Conservation (phyloP, 164 flowering plant genomes). For the Saururus chinensis region DNA sequence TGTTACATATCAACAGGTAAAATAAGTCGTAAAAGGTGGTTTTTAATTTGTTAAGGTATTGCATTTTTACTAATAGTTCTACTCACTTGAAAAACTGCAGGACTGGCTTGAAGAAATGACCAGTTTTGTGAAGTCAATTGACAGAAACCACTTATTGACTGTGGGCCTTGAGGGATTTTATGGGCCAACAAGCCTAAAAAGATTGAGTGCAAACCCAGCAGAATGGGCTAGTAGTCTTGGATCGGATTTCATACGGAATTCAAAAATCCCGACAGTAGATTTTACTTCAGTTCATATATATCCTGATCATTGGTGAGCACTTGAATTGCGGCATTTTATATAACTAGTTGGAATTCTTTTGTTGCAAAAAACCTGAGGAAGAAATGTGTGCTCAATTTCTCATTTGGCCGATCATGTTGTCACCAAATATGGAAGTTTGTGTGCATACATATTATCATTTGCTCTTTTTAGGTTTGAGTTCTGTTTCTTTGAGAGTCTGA, state of each 20-base stretch:
- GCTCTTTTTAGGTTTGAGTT: background rate
- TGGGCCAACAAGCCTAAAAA: conserved; percentile 59
- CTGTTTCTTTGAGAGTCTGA: background rate
- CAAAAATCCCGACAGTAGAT: conserved; percentile 47
- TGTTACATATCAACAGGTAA: too few species aligned
- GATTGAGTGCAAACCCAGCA: conserved; percentile 55
- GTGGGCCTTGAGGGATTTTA: conserved; percentile 90
- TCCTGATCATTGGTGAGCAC: conserved; percentile 83
- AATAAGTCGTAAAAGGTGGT: too few species aligned
- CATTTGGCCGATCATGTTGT: too few species aligned
- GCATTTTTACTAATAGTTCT: background rate
- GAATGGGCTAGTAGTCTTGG: conserved; percentile 67
- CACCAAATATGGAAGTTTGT: too few species aligned
- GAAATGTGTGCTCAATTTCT: too few species aligned
- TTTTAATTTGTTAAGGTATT: too few species aligned
- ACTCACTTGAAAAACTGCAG: conserved; percentile 33
- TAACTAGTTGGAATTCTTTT: background rate
- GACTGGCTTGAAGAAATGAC: conserved; percentile 94
- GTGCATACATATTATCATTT: too few species aligned
- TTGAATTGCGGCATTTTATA: background rate
- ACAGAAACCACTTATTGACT: conserved; percentile 69
- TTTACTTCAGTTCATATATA: conserved; percentile 86
- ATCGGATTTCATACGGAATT: conserved; percentile 71
- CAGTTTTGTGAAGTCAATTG: conserved; percentile 65
- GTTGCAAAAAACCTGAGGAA: too few species aligned